phyloP scores from a whole-genome alignment of 306 rosid species.

The Cicer bijugum region DNA sequence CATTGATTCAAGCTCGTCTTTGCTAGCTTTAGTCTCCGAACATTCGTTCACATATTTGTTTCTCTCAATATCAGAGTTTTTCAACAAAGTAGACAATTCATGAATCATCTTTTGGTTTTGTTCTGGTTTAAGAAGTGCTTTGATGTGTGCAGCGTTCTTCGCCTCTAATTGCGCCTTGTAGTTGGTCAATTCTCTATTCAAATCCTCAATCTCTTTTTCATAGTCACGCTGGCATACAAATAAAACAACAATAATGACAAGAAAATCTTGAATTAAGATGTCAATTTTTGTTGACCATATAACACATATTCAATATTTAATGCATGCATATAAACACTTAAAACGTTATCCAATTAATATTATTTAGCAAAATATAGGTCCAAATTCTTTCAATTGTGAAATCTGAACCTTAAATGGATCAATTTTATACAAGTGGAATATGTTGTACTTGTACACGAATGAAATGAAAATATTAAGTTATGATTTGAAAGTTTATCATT shows the following conservation, averaged over 20 bases:
- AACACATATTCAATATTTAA: neutral
- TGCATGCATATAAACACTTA: neutral
- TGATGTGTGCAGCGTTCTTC: constrained; percentile 66
- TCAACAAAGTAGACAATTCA: constrained; percentile 61
- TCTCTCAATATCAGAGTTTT: constrained; percentile 62
- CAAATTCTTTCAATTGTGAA: neutral
- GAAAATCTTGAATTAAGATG: constrained; percentile 17
- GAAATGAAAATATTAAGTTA: neutral
- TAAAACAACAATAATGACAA: constrained; percentile 14
- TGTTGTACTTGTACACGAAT: neutral
- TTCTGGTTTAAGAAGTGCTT: constrained; percentile 68
- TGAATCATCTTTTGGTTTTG: constrained; percentile 56
- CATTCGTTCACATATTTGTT: constrained; percentile 50
- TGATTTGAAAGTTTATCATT: neutral
- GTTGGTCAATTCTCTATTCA: constrained; percentile 64
- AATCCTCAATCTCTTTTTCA: constrained; percentile 62
- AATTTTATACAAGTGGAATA: neutral
- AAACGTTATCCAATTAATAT: neutral
- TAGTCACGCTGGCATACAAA: constrained; percentile 44
- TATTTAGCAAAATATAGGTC: neutral
- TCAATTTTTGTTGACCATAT: neutral
- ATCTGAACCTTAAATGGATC: neutral
- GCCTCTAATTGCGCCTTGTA: constrained; percentile 80
- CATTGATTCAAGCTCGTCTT: constrained; percentile 55
- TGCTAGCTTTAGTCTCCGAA: constrained; percentile 43